phyloP scores from a whole-genome alignment of 1,284 basidiomycete genomes.

The Marasmius oreades region DNA sequence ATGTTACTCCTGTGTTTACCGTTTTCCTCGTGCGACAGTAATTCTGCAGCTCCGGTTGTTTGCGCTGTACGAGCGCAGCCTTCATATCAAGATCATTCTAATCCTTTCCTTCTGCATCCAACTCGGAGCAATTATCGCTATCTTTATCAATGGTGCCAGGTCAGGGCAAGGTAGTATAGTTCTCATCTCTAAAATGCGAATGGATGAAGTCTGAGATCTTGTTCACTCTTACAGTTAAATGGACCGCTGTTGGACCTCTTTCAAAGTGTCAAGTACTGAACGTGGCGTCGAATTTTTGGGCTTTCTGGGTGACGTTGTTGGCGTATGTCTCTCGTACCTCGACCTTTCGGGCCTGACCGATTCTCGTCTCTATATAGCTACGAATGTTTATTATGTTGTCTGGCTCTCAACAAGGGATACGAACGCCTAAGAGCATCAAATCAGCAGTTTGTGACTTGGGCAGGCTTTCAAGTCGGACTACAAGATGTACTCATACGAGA shows the following conservation, averaged over 20 bases:
- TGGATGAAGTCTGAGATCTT: no score
- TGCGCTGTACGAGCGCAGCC: neutral
- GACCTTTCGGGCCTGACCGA: neutral
- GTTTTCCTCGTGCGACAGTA: neutral
- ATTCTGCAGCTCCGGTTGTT: neutral
- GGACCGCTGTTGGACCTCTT: neutral
- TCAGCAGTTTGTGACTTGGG: neutral
- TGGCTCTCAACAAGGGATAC: neutral
- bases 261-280: neutral
- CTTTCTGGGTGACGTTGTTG: neutral
- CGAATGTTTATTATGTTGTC: neutral
- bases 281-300: neutral
- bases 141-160: neutral
- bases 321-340: neutral
- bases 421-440: neutral
- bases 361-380: neutral
- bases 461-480: neutral
- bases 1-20: neutral
- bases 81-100: neutral
- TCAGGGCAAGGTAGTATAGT: neutral
- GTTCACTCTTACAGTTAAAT: neutral
- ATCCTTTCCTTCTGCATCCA: neutral
- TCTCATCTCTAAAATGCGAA: neutral
- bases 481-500: no score
- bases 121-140: neutral